Evolutionary conservation across 306 rosid genomes (phyloP).

Genomic region (apple (Malus domestica)): DNA sequence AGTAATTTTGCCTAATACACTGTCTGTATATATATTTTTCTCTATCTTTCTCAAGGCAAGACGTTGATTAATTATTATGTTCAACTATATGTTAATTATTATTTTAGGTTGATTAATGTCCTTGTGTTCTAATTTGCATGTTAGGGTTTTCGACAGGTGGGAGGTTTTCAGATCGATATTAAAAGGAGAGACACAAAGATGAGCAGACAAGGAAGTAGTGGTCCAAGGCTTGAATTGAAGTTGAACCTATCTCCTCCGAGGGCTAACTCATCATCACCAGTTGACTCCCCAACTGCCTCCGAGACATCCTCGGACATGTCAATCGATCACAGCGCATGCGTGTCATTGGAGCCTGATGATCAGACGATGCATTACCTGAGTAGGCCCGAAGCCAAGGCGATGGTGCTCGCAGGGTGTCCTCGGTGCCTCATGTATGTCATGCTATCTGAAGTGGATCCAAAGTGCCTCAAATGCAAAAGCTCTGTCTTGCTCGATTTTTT

Average conservation of each 20-base stretch:
- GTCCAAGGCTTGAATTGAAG: background rate
- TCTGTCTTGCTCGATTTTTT: slow-evolving; percentile 76
- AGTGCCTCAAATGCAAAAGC: slow-evolving; percentile 92
- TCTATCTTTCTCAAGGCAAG: background rate
- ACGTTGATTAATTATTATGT: background rate
- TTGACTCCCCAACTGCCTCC: background rate
- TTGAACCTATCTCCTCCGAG: background rate
- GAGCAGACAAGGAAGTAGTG: background rate
- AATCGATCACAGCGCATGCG: background rate
- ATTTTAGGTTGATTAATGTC: background rate
- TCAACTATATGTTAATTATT: background rate
- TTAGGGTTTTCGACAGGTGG: background rate
- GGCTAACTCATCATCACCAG: background rate
- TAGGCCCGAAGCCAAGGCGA: slow-evolving; percentile 65
- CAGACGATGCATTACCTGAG: background rate
- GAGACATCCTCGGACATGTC: background rate
- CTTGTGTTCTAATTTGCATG: background rate
- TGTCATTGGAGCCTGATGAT: background rate
- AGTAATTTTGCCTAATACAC: no score
- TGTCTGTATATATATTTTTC: background rate
- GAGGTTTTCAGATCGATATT: background rate
- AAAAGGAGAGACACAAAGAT: background rate
- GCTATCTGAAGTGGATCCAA: slow-evolving; percentile 66
- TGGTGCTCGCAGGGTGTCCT: slow-evolving; percentile 81
- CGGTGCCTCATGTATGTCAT: slow-evolving; percentile 88